These are phyloP conservation scores for Colletotrichum agaves DNA, from an alignment of 2,329 filamentous ascomycete species.

Conservation along the genomic window DNA sequence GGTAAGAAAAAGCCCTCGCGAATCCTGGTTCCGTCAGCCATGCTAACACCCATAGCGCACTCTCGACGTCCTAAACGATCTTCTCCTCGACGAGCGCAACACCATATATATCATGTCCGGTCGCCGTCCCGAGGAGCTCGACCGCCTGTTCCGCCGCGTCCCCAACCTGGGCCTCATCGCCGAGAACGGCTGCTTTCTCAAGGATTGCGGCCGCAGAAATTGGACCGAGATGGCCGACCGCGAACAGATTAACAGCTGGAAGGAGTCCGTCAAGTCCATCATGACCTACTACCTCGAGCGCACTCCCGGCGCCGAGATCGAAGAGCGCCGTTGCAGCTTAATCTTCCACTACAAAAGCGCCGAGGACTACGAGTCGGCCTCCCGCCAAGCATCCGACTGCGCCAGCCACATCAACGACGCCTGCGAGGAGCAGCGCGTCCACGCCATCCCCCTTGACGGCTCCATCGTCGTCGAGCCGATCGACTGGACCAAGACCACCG, in stretches of 20 bases:
- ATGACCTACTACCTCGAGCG: conserved; percentile 91
- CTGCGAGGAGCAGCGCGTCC: conserved; percentile 84
- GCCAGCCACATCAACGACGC: conserved; percentile 96
- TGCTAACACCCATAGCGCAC: conserved; percentile 67
- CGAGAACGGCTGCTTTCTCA: conserved; percentile 93
- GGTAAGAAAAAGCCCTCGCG: conserved; percentile 45
- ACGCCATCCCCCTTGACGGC: conserved; percentile 83
- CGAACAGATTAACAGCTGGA: conserved; percentile 79
- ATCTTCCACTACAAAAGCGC: conserved; percentile 90
- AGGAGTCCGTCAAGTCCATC: conserved; percentile 82
- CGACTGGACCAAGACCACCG: conserved; percentile 88
- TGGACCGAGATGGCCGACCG: conserved; percentile 86
- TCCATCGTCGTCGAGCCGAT: conserved; percentile 86
- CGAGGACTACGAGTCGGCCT: conserved; percentile 79
- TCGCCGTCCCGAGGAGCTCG: conserved; percentile 86
- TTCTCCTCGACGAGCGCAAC: conserved; percentile 83
- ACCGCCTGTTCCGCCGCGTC: conserved; percentile 85
- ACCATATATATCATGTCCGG: conserved; percentile 95
- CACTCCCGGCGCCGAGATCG: conserved; percentile 86
- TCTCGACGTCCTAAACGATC: conserved; percentile 82
- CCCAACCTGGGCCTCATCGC: conserved; percentile 89
- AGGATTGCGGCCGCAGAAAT: conserved; percentile 71
- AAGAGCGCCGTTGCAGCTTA: conserved; percentile 90
- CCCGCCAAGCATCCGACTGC: conserved; percentile 86
- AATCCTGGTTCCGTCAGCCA: not conserved